Evolutionary conservation across 2,329 filamentous ascomycete species (phyloP), one percentile per base, ranked within the genome.

Genomic region (Sarocladium strictum): DNA sequence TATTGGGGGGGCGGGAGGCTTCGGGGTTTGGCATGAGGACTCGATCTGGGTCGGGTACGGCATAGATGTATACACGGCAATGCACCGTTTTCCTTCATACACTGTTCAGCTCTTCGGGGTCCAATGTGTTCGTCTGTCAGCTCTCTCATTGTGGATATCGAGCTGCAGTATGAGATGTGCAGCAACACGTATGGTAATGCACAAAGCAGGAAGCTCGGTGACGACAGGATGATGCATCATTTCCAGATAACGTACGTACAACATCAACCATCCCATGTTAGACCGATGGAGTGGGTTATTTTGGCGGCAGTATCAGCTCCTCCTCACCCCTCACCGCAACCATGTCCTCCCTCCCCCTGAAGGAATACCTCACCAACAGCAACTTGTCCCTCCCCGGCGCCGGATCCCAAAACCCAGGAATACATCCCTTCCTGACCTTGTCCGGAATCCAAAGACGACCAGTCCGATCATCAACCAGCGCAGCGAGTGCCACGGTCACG

Each of bases 381-480:
- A 72, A 67, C 68, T 80, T 79, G 19, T 66, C 67, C 33, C 63
- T 62, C 32, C 62, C 62, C 4, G 76, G 77, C 12, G 69, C 71
- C 15, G 76, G 76, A 54, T 80, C 77, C 73, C 76, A 79, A 61
- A 80, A 79, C 1, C 77, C 77, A 0, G 76, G 65, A 26, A 80
- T 60, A 33, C 70, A 66, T 43, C 68, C 70, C 67, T 78, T 76
- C 52, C 68, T 61, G 53, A 77, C 61, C 0, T 73, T 72, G 2
- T 55, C 54, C 0, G 75, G 73, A 33, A 77, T 73, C 3, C 62
- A 55, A 12, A 78, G 57, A 41, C 60, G 56, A 4, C 68, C 63
- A 1, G 64, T 67, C 2, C 66, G 64, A 54, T 72, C 67, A 32
- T 79, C 67, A 33, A 79, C 62, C n/a, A 54, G 21, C 10, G 53